Percentiles rank a stretch among this genome's conserved stretches.
These are phyloP conservation scores for Tylopilus sp. DNA, from an alignment of 768 basidiomycete species.

Conservation along the genomic window DNA sequence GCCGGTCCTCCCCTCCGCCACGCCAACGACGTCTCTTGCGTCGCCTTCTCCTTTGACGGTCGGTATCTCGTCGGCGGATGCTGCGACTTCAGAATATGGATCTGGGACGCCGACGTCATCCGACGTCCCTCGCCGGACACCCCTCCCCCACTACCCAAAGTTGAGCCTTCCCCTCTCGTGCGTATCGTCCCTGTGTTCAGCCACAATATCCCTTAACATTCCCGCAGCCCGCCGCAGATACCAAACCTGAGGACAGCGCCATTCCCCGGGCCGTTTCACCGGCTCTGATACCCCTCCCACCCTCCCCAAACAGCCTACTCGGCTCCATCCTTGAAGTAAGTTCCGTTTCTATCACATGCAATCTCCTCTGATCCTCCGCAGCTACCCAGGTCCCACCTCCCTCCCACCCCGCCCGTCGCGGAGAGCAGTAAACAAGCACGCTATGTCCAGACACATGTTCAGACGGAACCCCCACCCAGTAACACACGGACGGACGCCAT, in stretches of 20 bases:
- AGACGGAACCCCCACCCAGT: slow-evolving; percentile 5
- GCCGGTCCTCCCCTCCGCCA: slow-evolving; percentile 22
- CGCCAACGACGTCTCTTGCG: slow-evolving; percentile 29
- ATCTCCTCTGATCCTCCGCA: slow-evolving; percentile 2
- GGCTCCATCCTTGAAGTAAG: slow-evolving; percentile 22
- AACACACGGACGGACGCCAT: neutral
- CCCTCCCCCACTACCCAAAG: slow-evolving; percentile 10
- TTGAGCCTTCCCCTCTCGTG: slow-evolving; percentile 11
- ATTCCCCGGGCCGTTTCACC: slow-evolving; percentile 6
- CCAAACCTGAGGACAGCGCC: slow-evolving; percentile 2
- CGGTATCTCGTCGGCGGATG: slow-evolving; percentile 26
- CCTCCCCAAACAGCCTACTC: slow-evolving; percentile 16
- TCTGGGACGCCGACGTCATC: slow-evolving; percentile 26
- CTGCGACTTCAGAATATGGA: slow-evolving; percentile 29
- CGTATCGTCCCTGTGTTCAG: neutral
- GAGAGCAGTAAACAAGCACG: neutral
- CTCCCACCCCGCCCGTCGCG: slow-evolving; percentile 1
- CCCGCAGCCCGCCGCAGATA: slow-evolving; percentile 7
- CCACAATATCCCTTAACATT: neutral
- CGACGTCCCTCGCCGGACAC: slow-evolving; percentile 11
- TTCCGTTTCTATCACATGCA: neutral
- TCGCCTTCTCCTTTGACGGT: slow-evolving; percentile 31
- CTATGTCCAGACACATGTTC: slow-evolving; percentile 7
- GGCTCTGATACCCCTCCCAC: slow-evolving; percentile 21
- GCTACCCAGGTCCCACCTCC: slow-evolving; percentile 13